A percentile compares a stretch with the other conserved stretches of the same genome.
These are phyloP conservation scores for Penicillium sp. DNA, from an alignment of 2,329 filamentous ascomycete genomes.

Conservation along the genomic window DNA sequence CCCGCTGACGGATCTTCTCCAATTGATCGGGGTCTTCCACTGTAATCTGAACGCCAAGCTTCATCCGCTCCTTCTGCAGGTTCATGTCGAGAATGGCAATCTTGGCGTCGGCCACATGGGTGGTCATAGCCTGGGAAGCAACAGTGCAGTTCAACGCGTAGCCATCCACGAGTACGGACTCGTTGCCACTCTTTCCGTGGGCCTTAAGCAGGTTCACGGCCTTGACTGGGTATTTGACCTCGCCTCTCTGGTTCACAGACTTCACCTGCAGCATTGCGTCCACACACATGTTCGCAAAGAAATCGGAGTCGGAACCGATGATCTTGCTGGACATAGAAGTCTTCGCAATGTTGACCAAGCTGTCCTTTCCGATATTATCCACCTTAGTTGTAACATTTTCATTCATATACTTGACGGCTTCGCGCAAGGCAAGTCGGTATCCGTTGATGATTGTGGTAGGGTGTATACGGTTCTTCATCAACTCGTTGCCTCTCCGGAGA, in stretches of 20 bases:
- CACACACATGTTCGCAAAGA: slow-evolving; percentile 96
- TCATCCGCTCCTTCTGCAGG: slow-evolving; percentile 98
- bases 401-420: slow-evolving; percentile 98
- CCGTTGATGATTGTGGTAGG: slow-evolving; percentile 99
- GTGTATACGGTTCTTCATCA: slow-evolving; percentile 99
- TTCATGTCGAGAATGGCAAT: slow-evolving; percentile 98
- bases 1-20: slow-evolving; percentile 91
- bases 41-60: slow-evolving; percentile 96
- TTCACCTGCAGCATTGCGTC: slow-evolving; percentile 96
- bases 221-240: slow-evolving; percentile 97
- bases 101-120: slow-evolving; percentile 86
- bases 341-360: slow-evolving; percentile 90
- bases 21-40: slow-evolving; percentile 96
- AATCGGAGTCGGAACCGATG: slow-evolving; percentile 91
- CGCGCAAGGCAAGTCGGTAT: slow-evolving; percentile 89
- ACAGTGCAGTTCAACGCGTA: slow-evolving; percentile 99
- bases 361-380: slow-evolving; percentile 84
- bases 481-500: slow-evolving; percentile 87
- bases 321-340: slow-evolving; percentile 99
- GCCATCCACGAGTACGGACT: slow-evolving; percentile 89
- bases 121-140: slow-evolving; percentile 96
- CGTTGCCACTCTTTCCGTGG: slow-evolving; percentile 85
- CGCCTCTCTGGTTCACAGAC: slow-evolving; percentile 82
- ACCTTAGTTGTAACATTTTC: slow-evolving; percentile 97
- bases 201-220: slow-evolving; percentile 98